Conservation (phyloP, 208 protist species). For the Acanthamoeba royreba region DNA sequence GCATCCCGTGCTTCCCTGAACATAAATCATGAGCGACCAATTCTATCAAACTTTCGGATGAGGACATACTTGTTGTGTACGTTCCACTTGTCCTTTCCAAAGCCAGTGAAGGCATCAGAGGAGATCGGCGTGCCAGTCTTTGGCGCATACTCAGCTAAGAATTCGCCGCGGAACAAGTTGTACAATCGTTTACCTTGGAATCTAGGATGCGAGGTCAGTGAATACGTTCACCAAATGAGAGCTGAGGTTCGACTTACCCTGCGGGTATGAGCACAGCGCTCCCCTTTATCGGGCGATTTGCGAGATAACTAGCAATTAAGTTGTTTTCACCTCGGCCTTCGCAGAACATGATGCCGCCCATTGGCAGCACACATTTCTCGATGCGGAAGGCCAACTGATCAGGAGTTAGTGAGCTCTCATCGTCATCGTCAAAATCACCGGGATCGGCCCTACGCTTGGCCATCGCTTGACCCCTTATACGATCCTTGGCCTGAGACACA, state of each 20-base stretch:
- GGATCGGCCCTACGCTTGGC: not conserved
- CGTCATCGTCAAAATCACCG: not conserved
- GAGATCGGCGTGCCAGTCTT: not conserved
- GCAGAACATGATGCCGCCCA: slow-evolving; percentile 32
- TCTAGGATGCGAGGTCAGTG: not conserved
- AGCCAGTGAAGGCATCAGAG: not conserved
- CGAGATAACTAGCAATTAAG: not conserved
- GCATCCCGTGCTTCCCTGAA: not conserved
- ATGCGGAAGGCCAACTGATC: not conserved
- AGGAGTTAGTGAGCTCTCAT: not conserved
- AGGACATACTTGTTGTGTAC: not conserved
- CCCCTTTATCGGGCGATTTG: not conserved
- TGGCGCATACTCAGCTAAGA: not conserved
- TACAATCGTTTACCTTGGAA: slow-evolving; percentile 34
- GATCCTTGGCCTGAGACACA: not conserved
- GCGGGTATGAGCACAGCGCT: not conserved
- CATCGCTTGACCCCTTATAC: not conserved
- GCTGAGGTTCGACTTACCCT: not conserved
- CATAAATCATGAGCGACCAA: too few relatives aligned
- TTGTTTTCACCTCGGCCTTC: not conserved
- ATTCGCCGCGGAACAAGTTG: slow-evolving; percentile 36
- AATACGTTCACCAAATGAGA: not conserved
- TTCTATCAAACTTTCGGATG: not conserved
- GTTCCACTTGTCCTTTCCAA: slow-evolving; percentile 14
- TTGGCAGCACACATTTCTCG: not conserved